These are phyloP conservation scores for Passiflora organensis DNA, from an alignment of 345 rosid genomes.

Conservation along the genomic window DNA sequence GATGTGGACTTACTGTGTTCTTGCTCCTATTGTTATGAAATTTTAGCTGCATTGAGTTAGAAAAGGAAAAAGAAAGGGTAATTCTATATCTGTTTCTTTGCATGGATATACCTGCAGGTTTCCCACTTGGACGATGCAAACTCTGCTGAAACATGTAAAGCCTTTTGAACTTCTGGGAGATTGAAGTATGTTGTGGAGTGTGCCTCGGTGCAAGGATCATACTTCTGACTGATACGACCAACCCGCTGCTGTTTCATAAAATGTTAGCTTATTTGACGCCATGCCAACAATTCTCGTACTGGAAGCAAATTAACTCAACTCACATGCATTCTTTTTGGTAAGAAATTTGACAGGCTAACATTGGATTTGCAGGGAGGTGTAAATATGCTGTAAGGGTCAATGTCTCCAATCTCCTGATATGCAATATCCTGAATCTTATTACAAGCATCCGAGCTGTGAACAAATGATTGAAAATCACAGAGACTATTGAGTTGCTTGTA, in stretches of 20 bases:
- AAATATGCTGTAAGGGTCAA: slow-evolving; percentile 83
- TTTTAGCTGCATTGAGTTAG: no score
- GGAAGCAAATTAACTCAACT: slow-evolving; percentile 17
- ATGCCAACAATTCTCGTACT: background rate
- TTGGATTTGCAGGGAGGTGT: slow-evolving; percentile 65
- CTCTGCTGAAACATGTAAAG: slow-evolving; percentile 67
- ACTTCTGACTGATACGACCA: slow-evolving; percentile 59
- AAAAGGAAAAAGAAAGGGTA: no score
- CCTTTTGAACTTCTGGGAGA: slow-evolving; percentile 69
- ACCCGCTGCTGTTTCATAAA: slow-evolving; percentile 26
- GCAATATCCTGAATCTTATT: slow-evolving; percentile 47
- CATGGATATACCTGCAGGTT: slow-evolving; percentile 64
- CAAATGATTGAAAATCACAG: slow-evolving; percentile 66
- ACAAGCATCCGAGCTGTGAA: slow-evolving; percentile 64
- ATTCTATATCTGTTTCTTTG: background rate
- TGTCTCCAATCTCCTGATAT: slow-evolving; percentile 60
- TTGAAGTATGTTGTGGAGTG: slow-evolving; percentile 78
- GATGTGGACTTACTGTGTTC: no score
- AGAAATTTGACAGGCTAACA: slow-evolving; percentile 44
- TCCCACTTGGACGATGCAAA: slow-evolving; percentile 75
- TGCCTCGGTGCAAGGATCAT: slow-evolving; percentile 93
- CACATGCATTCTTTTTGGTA: slow-evolving; percentile 57
- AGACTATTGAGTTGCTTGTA: slow-evolving; percentile 53
- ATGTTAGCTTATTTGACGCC: no score
- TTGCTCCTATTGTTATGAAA: no score